Conservation (phyloP, 192 early-diverging fungal genomes). For the Umbelopsis ramanniana region DNA sequence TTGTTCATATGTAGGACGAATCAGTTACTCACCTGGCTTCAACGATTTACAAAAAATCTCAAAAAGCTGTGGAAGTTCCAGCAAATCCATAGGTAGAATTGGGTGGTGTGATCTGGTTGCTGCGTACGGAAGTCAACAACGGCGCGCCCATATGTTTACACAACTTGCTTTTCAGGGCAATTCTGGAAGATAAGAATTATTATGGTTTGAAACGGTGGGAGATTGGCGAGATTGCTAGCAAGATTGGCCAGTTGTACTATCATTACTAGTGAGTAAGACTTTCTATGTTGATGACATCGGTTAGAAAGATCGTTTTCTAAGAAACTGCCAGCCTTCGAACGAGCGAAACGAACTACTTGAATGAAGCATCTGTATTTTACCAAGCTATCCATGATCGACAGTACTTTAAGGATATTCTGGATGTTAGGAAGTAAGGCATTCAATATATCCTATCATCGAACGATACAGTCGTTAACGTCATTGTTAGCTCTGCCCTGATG, state of each 20-base stretch:
- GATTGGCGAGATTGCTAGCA: constrained; percentile 97
- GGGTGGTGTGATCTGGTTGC: no score
- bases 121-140: no score
- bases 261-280: constrained; percentile 65
- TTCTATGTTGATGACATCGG: constrained; percentile 59
- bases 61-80: constrained; percentile 92
- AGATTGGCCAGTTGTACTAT: constrained; percentile 93
- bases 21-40: background rate
- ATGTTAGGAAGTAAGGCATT: constrained; percentile 80
- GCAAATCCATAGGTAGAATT: constrained; percentile 76
- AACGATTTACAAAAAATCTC: background rate
- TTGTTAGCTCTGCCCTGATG: constrained; percentile 79
- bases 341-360: constrained; percentile 94
- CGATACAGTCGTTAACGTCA: background rate
- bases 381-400: constrained; percentile 93
- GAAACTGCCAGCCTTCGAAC: constrained; percentile 70
- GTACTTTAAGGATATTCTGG: constrained; percentile 95
- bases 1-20: background rate
- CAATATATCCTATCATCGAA: background rate
- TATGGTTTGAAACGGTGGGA: constrained; percentile 97
- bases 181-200: constrained; percentile 86
- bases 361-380: constrained; percentile 95
- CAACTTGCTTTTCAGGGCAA: constrained; percentile 49
- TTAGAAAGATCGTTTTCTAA: no score
- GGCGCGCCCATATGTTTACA: no score